These are phyloP conservation scores for Flammula alnicola DNA, from an alignment of 1,284 basidiomycete genomes.

Conservation along the genomic window DNA sequence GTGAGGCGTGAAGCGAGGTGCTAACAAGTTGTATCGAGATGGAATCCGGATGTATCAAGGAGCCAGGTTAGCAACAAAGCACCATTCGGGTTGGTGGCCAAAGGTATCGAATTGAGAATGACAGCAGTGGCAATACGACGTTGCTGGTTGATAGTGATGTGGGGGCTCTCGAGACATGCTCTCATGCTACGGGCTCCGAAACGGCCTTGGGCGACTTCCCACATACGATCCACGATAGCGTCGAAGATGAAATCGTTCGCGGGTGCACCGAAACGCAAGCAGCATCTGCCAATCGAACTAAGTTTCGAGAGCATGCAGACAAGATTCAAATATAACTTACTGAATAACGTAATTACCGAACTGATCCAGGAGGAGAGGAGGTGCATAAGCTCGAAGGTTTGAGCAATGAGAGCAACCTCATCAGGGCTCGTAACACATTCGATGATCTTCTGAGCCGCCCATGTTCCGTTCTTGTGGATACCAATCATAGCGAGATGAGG, in stretches of 20 bases:
- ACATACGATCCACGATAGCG: constrained; percentile 97
- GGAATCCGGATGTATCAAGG: constrained; percentile 91
- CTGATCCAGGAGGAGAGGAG: constrained; percentile 93
- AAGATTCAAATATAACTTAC: constrained; percentile 48
- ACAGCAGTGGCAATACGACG: constrained; percentile 94
- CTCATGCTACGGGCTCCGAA: constrained; percentile 98
- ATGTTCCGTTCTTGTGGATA: constrained; percentile 99
- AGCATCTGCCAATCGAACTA: constrained; percentile 61
- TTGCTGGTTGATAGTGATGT: constrained; percentile 86
- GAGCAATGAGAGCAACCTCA: constrained; percentile 84
- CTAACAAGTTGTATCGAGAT: constrained; percentile 90
- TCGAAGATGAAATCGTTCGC: constrained; percentile 96
- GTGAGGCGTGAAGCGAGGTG: constrained; percentile 95
- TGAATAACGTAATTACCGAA: constrained; percentile 99
- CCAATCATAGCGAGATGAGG: constrained; percentile 98
- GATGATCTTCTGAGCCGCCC: constrained; percentile 99
- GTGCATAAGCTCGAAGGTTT: constrained; percentile 91
- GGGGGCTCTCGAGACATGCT: constrained; percentile 91
- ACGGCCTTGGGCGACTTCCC: constrained; percentile 96
- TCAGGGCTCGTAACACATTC: constrained; percentile 92
- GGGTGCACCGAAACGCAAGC: constrained; percentile 89
- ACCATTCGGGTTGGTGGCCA: constrained; percentile 98
- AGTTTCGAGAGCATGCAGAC: constrained; percentile 7
- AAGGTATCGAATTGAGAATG: constrained; percentile 95
- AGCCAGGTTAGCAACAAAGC: constrained; percentile 96